These are phyloP conservation scores for Neofusicoccum umdonicola DNA, from an alignment of 2,329 filamentous ascomycete genomes.

Conservation along the genomic window DNA sequence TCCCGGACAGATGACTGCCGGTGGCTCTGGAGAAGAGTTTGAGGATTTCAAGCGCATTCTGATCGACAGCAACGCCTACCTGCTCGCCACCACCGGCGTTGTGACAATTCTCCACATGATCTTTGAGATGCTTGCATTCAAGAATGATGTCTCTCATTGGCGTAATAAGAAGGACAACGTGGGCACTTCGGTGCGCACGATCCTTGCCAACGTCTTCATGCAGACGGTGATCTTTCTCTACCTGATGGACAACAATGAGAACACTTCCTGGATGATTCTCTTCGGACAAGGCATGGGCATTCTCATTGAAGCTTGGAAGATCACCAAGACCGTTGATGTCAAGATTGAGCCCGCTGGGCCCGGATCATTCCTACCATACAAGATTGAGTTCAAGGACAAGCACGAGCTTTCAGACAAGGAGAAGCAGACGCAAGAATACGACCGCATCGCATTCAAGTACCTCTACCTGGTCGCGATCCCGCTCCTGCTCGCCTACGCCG, in stretches of 20 bases:
- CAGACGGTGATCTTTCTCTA: conserved; percentile 94
- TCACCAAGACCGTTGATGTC: conserved; percentile 92
- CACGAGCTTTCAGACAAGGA: conserved; percentile 93
- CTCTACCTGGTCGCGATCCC: conserved; percentile 91
- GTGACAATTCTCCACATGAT: conserved; percentile 90
- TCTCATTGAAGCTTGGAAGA: conserved; percentile 82
- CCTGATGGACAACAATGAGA: conserved; percentile 93
- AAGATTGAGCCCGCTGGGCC: conserved; percentile 68
- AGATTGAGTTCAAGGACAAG: conserved; percentile 89
- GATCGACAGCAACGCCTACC: conserved; percentile 88
- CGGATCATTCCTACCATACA: conserved; percentile 73
- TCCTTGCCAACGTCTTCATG: conserved; percentile 97
- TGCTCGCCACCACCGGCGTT: conserved; percentile 78
- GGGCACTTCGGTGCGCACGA: conserved; percentile 92
- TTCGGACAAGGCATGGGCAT: conserved; percentile 87
- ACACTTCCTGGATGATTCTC: conserved; percentile 98
- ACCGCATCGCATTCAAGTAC: conserved; percentile 96
- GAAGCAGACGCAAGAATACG: conserved; percentile 97
- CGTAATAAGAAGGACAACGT: conserved; percentile 99
- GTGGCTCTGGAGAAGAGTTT: conserved; percentile 87
- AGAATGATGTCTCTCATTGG: conserved; percentile 95
- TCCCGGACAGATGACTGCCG: conserved; percentile 65
- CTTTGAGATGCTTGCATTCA: conserved; percentile 94
- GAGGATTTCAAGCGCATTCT: conserved; percentile 97
- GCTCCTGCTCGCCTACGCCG: conserved; percentile 81